Percentiles rank a stretch among this genome's conserved stretches.
Evolutionary conservation across 2,329 filamentous ascomycete genomes (phyloP).

Genomic region (Botrytis elliptica): DNA sequence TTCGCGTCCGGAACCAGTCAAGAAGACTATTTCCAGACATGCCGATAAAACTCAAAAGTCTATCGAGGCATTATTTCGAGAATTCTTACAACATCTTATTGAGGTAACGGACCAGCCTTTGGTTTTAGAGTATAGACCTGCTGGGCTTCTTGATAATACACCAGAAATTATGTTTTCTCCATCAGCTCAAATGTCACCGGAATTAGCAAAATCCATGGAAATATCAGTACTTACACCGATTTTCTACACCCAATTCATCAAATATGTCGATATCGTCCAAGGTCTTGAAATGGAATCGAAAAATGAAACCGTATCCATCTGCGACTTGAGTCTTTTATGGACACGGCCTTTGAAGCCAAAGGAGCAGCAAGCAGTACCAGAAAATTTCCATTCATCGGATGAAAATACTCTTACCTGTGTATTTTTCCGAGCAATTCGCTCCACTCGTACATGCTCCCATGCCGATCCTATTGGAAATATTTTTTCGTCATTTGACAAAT

Average conservation of each 20-base stretch:
- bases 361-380: too few species aligned
- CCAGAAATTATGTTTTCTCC: constrained; percentile 44
- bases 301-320: constrained; percentile 5
- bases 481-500: constrained; percentile 3
- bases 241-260: constrained; percentile 66
- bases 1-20: constrained; percentile 62
- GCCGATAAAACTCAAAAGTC: constrained; percentile 51
- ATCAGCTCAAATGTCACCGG: constrained; percentile 27
- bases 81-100: constrained; percentile 52
- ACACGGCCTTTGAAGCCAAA: not conserved
- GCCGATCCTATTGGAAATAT: not conserved
- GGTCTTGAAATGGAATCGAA: constrained; percentile 2
- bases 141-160: constrained; percentile 45
- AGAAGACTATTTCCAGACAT: constrained; percentile 53
- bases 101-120: constrained; percentile 46
- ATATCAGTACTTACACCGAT: constrained; percentile 61
- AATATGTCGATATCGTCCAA: constrained; percentile 47
- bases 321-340: not conserved
- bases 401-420: not conserved
- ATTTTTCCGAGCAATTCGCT: not conserved
- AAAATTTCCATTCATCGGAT: not conserved
- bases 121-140: constrained; percentile 53
- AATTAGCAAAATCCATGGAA: constrained; percentile 44
- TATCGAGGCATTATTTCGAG: constrained; percentile 49
- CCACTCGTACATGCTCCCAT: not conserved